Conservation (phyloP, 768 basidiomycete genomes). For the Tulasnella sp. region DNA sequence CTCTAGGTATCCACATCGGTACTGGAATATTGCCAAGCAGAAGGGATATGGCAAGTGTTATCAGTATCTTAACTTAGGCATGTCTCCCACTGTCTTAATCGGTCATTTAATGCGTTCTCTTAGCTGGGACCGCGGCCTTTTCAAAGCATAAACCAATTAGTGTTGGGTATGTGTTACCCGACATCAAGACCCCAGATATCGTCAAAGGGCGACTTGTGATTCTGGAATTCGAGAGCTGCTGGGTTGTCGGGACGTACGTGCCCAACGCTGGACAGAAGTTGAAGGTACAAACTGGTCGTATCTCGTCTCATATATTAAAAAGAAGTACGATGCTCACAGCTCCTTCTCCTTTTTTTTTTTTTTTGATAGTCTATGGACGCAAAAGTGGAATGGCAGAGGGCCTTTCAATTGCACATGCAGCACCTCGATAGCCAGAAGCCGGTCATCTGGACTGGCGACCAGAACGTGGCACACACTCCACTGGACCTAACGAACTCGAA, state of each 20-base stretch:
- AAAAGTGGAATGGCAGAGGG: constrained; percentile 69
- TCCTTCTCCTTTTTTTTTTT: no score
- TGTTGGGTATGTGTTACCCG: constrained; percentile 57
- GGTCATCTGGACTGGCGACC: constrained; percentile 80
- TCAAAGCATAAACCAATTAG: constrained; percentile 65
- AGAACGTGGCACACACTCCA: constrained; percentile 77
- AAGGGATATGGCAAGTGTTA: constrained; percentile 73
- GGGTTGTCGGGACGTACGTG: constrained; percentile 70
- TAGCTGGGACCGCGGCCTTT: constrained; percentile 76
- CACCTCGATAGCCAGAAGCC: constrained; percentile 68
- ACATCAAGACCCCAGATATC: constrained; percentile 50
- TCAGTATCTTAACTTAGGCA: no score
- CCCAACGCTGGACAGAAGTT: constrained; percentile 70
- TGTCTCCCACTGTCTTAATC: constrained; percentile 4
- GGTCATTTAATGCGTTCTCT: not conserved
- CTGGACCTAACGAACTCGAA: constrained; percentile 62
- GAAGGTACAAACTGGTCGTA: no score
- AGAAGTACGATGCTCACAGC: no score
- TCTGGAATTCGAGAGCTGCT: constrained; percentile 63
- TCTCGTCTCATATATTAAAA: not conserved
- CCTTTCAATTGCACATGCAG: constrained; percentile 65
- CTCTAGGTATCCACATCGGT: constrained; percentile 53
- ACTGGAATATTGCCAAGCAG: constrained; percentile 68
- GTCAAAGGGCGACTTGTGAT: constrained; percentile 74
- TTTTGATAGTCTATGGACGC: constrained; percentile 51